A percentile compares a stretch with the other conserved stretches of the same genome.
Conservation (phyloP, 192 early-diverging fungal species). For the Spizellomyces sp. region DNA sequence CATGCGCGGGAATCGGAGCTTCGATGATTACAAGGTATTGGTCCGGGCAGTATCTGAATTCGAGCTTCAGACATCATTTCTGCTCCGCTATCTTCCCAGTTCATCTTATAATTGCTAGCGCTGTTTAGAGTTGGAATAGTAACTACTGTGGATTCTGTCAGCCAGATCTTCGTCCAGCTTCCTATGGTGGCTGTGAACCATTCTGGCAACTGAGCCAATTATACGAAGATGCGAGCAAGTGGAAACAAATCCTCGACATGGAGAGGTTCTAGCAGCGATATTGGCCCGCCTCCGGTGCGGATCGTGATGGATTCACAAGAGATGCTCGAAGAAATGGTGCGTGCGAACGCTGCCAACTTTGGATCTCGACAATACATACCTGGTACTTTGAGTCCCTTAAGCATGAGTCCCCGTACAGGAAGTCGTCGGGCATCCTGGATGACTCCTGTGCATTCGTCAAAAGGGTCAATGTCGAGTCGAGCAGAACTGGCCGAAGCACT, state of each 20-base stretch:
- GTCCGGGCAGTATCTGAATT: too few relatives aligned
- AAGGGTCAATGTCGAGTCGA: background rate
- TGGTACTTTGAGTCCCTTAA: background rate
- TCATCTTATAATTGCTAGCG: too few relatives aligned
- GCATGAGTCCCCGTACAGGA: background rate
- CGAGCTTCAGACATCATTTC: too few relatives aligned
- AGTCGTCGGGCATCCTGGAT: background rate
- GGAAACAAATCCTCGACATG: background rate
- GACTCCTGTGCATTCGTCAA: background rate
- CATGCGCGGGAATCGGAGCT: too few relatives aligned
- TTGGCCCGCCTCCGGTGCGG: slow-evolving; percentile 5
- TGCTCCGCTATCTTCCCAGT: too few relatives aligned
- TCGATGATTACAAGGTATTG: too few relatives aligned
- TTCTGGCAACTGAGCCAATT: too few relatives aligned
- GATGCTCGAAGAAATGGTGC: slow-evolving; percentile 18
- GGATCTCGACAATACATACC: background rate
- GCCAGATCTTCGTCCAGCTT: too few relatives aligned
- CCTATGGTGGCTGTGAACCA: too few relatives aligned
- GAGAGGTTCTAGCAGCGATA: slow-evolving; percentile 1
- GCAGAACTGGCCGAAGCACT: slow-evolving; percentile 4
- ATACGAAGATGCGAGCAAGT: too few relatives aligned
- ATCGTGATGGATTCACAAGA: slow-evolving; percentile 23
- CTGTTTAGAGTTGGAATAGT: too few relatives aligned
- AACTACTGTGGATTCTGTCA: too few relatives aligned
- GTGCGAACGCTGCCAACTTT: background rate